Evolutionary conservation across 2,329 filamentous ascomycete genomes (phyloP).

Genomic region (Samsoniella hepiali): DNA sequence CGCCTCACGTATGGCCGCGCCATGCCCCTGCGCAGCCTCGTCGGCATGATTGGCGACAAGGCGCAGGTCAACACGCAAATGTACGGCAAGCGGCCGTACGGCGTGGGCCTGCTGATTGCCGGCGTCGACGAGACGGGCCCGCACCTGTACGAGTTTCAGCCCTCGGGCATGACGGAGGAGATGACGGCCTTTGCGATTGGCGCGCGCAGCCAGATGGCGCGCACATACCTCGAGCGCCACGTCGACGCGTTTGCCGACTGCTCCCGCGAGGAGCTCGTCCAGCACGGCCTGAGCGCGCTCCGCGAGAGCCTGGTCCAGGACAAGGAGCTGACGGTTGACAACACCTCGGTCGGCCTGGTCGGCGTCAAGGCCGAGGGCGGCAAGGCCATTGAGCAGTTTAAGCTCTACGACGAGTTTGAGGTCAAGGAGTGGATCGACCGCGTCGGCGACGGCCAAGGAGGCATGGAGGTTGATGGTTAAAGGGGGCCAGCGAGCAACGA

Average conservation of each 20-base stretch:
- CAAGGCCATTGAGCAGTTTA: constrained; percentile 72
- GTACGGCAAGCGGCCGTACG: constrained; percentile 94
- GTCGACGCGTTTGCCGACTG: constrained; percentile 76
- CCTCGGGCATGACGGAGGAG: constrained; percentile 92
- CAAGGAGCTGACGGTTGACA: constrained; percentile 95
- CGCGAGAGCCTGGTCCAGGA: constrained; percentile 97
- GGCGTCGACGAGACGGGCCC: constrained; percentile 92
- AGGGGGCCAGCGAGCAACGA: constrained; percentile 20
- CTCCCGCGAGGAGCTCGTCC: constrained; percentile 79
- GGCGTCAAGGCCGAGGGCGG: constrained; percentile 56
- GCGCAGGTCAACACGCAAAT: constrained; percentile 97
- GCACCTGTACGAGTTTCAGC: constrained; percentile 98
- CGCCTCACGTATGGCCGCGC: constrained; percentile 94
- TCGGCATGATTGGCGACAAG: constrained; percentile 89
- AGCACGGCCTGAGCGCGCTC: constrained; percentile 83
- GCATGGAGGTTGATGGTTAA: constrained; percentile 38
- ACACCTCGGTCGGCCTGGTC: constrained; percentile 87
- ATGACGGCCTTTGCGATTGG: constrained; percentile 96
- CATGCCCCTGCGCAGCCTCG: constrained; percentile 85
- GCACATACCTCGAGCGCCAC: constrained; percentile 93
- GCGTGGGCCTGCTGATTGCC: constrained; percentile 86
- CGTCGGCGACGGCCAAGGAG: constrained; percentile 51
- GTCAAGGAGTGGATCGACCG: constrained; percentile 83
- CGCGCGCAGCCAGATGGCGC: constrained; percentile 92
- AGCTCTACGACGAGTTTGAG: constrained; percentile 85